These are phyloP conservation scores for Alternaria dauci DNA, from an alignment of 2,329 filamentous ascomycete genomes.

Conservation along the genomic window DNA sequence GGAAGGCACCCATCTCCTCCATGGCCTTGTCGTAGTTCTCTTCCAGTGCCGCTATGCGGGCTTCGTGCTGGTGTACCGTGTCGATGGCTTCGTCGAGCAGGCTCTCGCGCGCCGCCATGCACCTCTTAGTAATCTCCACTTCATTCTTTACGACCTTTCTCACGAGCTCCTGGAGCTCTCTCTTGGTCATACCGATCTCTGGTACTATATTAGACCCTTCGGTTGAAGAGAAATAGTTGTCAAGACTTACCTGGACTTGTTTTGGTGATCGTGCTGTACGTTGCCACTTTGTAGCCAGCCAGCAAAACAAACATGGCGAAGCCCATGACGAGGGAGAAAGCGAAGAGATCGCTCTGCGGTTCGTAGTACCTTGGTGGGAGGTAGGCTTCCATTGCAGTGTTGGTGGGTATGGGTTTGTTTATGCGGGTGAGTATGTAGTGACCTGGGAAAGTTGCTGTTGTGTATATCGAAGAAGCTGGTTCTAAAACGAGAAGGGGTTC, in stretches of 20 bases:
- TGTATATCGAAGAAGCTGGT: neutral
- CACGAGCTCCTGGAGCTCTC: neutral
- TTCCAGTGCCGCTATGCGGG: slow-evolving; percentile 2
- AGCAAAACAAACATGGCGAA: neutral
- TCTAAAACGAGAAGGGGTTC: neutral
- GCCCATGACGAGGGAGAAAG: neutral
- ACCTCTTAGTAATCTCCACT: neutral
- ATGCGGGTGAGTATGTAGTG: neutral
- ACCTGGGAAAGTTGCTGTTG: neutral
- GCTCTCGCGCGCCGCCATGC: neutral
- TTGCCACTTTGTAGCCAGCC: neutral
- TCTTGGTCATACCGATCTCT: slow-evolving; percentile 1
- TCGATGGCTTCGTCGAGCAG: slow-evolving; percentile 1
- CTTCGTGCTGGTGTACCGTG: neutral
- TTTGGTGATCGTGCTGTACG: neutral
- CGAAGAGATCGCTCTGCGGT: neutral
- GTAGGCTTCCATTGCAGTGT: slow-evolving; percentile 4
- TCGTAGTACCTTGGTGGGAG: slow-evolving; percentile 1
- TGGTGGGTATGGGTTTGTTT: neutral
- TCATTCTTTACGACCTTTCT: neutral
- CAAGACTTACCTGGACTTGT: neutral
- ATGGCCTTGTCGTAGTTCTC: neutral
- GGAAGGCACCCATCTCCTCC: slow-evolving; percentile 5
- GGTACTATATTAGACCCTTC: neutral
- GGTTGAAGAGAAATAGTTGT: neutral